These are phyloP conservation scores for Hypoxylon perforatum DNA, from an alignment of 495 filamentous ascomycete species.

Conservation along the genomic window DNA sequence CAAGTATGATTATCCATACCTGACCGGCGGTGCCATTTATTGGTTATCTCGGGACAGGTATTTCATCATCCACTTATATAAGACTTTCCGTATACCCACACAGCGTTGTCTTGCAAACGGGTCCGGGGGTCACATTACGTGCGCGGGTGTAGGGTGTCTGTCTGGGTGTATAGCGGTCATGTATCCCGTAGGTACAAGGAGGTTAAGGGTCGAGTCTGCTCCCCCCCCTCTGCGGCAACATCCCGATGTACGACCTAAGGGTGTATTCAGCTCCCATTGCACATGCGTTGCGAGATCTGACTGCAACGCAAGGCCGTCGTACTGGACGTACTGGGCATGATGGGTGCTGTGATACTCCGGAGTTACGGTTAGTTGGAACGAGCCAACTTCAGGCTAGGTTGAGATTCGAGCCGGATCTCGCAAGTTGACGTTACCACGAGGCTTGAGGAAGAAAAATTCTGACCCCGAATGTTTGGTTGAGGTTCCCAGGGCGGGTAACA, in stretches of 20 bases:
- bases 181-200: slow-evolving; percentile 23
- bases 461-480: slow-evolving; percentile 28
- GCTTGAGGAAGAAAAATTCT: slow-evolving; percentile 17
- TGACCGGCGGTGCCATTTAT: slow-evolving; percentile 31
- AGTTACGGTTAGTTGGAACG: slow-evolving; percentile 24
- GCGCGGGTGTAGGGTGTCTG: slow-evolving; percentile 28
- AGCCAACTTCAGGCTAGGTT: slow-evolving; percentile 1
- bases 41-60: slow-evolving; percentile 22
- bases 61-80: slow-evolving; percentile 32
- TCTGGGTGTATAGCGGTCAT: background rate
- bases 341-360: slow-evolving; percentile 29
- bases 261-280: slow-evolving; percentile 29
- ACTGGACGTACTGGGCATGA: slow-evolving; percentile 6
- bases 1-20: slow-evolving; percentile 35
- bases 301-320: slow-evolving; percentile 25
- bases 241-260: slow-evolving; percentile 36
- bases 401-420: slow-evolving; percentile 28
- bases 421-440: slow-evolving; percentile 7
- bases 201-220: background rate
- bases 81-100: slow-evolving; percentile 21
- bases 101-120: slow-evolving; percentile 33
- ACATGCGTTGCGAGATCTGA: slow-evolving; percentile 39
- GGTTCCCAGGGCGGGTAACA: slow-evolving; percentile 28
- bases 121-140: slow-evolving; percentile 37
- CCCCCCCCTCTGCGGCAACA: slow-evolving; percentile 25